Base-by-base conservation (phyloP, 2,329 filamentous ascomycete species). In the Aspergillus sp. region DNA sequence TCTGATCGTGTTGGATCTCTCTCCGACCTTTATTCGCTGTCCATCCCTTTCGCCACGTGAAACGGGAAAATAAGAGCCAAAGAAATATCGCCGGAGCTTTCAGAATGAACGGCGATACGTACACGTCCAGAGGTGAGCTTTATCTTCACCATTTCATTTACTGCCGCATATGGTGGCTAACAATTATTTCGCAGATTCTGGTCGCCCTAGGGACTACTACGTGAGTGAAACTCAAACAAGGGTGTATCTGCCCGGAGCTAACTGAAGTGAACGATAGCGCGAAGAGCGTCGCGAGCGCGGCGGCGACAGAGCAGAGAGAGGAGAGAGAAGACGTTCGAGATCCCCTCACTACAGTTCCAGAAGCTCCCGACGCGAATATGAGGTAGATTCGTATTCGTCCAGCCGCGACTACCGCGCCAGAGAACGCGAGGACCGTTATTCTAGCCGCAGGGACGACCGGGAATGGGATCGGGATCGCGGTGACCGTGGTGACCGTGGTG, bases 361-460 rank as follows among this genome's bases (percentile, higher is more conserved):
- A 64, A 78, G 82, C 59, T 80, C 83, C 67, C 88, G 91, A 69
- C 90, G 90, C 68, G 90, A 95, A 55, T 86, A 85, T 58, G 89
- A 91, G 68, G 84, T 87, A 76, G 92, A 97, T 78, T 88, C 91
- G 59, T 98, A 98, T 79, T 96, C 93, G 19, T 92, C 91, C 5
- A 97, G 92, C 78, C 90, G 94, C 68, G 93, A 89, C 80, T 96
- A 97, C 76, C 87, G 94, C 74, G 94, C 96, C 75, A 85, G 94
- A 64, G 94, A 98, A 80, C 90, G 94, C 63, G 94, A 98, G 78
- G 94, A 97, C 69, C 86, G 93, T 73, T 97, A 97, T 74, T 87
- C 87, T 39, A 89, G 89, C 36, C 85, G 90, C 64, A 82, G 86
- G 59, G 86, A 88, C 57, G 90, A 92, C n/a, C 84, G 90, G 65